Percentiles rank a stretch among this genome's conserved stretches.
These are phyloP conservation scores for Usnea hakonensis DNA, from an alignment of 495 filamentous ascomycete species.

Conservation along the genomic window DNA sequence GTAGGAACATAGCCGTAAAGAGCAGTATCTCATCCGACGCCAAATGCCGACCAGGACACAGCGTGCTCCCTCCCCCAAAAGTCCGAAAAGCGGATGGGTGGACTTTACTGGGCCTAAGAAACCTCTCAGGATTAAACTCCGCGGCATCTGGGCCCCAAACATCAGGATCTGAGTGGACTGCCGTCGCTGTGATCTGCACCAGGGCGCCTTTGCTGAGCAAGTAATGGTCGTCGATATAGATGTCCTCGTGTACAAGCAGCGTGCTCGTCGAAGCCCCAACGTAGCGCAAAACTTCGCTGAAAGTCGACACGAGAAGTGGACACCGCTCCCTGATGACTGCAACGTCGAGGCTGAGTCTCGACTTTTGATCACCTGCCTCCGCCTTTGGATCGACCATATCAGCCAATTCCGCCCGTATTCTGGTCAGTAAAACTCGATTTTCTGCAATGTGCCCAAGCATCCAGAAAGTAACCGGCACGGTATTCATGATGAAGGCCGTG, in stretches of 20 bases:
- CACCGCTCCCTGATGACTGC: neutral
- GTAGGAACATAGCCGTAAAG: slow-evolving; percentile 7
- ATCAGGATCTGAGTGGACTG: neutral
- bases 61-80: slow-evolving; percentile 14
- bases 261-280: neutral
- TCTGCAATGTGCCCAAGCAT: neutral
- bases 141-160: neutral
- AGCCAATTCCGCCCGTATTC: neutral
- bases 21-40: slow-evolving; percentile 6
- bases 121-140: neutral
- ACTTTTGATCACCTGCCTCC: neutral
- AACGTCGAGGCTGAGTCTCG: neutral
- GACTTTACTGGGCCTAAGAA: neutral
- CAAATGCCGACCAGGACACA: slow-evolving; percentile 16
- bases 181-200: neutral
- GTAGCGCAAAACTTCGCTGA: neutral
- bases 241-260: neutral
- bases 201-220: neutral
- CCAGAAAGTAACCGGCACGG: neutral
- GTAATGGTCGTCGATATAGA: neutral
- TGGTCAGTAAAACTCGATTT: neutral
- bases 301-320: neutral
- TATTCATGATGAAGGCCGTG: neutral
- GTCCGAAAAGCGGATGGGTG: slow-evolving; percentile 26
- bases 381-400: neutral